Conservation (phyloP, 2,329 filamentous ascomycete genomes). For the Fusarium agapanthi region DNA sequence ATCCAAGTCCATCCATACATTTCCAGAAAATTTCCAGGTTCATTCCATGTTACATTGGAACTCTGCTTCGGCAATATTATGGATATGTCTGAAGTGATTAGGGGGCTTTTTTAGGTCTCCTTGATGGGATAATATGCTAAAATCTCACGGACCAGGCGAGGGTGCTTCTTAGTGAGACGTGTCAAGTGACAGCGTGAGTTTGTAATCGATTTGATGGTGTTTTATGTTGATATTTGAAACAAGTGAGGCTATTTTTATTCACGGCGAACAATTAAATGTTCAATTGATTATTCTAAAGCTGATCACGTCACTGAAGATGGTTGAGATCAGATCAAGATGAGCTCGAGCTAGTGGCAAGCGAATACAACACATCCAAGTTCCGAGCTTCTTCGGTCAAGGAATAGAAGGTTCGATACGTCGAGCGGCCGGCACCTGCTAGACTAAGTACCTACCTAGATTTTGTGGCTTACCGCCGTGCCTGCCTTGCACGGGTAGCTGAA, state of each 20-base stretch:
- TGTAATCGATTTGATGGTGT: neutral
- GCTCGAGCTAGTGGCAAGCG: constrained; percentile 21
- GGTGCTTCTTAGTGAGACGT: constrained; percentile 7
- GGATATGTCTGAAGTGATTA: constrained; percentile 1
- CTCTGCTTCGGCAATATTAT: constrained; percentile 1
- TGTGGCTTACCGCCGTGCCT: constrained; percentile 19
- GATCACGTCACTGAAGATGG: neutral
- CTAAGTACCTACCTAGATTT: neutral
- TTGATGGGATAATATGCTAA: constrained; percentile 2
- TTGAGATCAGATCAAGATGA: neutral
- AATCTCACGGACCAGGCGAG: constrained; percentile 17
- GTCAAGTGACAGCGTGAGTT: neutral
- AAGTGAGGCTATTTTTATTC: neutral
- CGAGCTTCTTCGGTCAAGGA: constrained; percentile 15
- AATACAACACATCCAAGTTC: constrained; percentile 4
- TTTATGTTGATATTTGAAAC: neutral
- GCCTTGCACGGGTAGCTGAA: neutral
- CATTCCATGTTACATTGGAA: neutral
- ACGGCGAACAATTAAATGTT: neutral
- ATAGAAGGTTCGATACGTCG: constrained; percentile 17
- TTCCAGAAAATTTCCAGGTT: neutral
- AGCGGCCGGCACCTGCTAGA: neutral
- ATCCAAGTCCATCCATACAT: neutral
- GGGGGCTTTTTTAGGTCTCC: neutral
- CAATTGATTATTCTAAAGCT: neutral